phyloP scores from a whole-genome alignment of 2,329 filamentous ascomycete genomes.

The Epichloe typhina region DNA sequence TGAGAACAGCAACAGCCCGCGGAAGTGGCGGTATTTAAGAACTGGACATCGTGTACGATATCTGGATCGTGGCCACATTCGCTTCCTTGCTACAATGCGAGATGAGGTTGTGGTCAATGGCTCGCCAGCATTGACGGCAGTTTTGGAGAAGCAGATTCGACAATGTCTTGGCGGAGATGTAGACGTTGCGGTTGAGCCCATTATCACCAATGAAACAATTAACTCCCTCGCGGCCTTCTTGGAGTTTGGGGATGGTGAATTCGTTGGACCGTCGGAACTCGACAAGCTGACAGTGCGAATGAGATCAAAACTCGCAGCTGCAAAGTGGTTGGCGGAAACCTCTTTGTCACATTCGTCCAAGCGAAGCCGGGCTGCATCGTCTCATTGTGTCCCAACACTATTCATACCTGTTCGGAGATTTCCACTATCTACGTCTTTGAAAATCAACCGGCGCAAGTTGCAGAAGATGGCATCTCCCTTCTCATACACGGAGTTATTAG shows the following conservation, averaged over 20 bases:
- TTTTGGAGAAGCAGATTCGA: slow-evolving; percentile 34
- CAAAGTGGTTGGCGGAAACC: slow-evolving; percentile 29
- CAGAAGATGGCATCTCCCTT: slow-evolving; percentile 30
- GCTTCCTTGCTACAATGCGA: slow-evolving; percentile 31
- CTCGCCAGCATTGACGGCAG: slow-evolving; percentile 25
- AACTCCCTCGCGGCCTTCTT: slow-evolving; percentile 35
- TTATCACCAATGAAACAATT: slow-evolving; percentile 30
- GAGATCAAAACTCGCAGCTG: slow-evolving; percentile 29
- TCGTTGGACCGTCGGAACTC: slow-evolving; percentile 25
- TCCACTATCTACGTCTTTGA: slow-evolving; percentile 35
- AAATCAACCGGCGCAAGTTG: slow-evolving; percentile 35
- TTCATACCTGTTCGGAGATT: slow-evolving; percentile 36
- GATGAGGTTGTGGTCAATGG: slow-evolving; percentile 29
- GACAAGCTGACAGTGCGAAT: slow-evolving; percentile 24
- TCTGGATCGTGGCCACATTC: slow-evolving; percentile 32
- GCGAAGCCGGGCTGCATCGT: slow-evolving; percentile 16
- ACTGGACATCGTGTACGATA: slow-evolving; percentile 38
- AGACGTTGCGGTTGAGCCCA: slow-evolving; percentile 35
- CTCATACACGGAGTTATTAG: slow-evolving; percentile 29
- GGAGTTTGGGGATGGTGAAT: slow-evolving; percentile 29
- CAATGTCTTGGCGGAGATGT: slow-evolving; percentile 31
- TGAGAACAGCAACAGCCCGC: slow-evolving; percentile 12
- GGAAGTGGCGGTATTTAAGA: slow-evolving; percentile 29
- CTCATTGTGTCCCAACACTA: slow-evolving; percentile 31
- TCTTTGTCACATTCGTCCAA: slow-evolving; percentile 21